Base-by-base conservation (phyloP, 2,329 filamentous ascomycete species). In the Davidsoniella eucalypti region DNA sequence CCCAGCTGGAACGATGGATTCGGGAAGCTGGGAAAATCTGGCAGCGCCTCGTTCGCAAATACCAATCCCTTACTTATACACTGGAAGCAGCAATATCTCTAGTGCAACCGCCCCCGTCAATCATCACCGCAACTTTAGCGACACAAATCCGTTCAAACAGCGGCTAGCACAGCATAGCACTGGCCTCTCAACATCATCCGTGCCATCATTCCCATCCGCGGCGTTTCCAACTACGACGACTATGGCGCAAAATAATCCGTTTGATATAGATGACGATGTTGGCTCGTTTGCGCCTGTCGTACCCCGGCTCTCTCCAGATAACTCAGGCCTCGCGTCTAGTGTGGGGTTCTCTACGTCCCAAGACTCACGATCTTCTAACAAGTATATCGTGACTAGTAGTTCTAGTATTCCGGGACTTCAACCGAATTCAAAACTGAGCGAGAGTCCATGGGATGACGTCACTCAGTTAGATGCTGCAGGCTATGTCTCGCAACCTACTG, bases 71-170 rank as follows among this genome's bases (percentile, higher is more conserved):
- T 33, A 33, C 29, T 12, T 5, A 33, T 33, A 33, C 29, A 33
- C 29, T 12, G 29, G 29, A 9, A 12, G 29, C 29, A 33, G 29
- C 9, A 33, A 47, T 33, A 47, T 36, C 36, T 23, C 44, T 16
- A 21, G 29, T 17, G 25, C 17, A 38, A 26, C 18, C 44, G 17
- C 18, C 18, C 33, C 4, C 44, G 29, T 17, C 44, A 39, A 38
- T 37, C 36, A 47, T 17, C 33, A 8, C 44, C 33, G 16, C 29
- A 47, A 21, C 29, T 38, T 23, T n/a, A 38, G 44, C 44, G 47
- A 44, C n/a, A 50, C 47, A 23, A 50, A 50, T 21, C 47, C 47
- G 2, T 50, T 50, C n/a, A 41, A 42, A 17, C 38, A 29, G n/a
- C 40, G 47, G n/a, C 29, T 50, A 18, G 8, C 26, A 3, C 40